Evolutionary conservation across 108 stramenopile species (phyloP).

Genomic region (Nitzschia putrida): DNA sequence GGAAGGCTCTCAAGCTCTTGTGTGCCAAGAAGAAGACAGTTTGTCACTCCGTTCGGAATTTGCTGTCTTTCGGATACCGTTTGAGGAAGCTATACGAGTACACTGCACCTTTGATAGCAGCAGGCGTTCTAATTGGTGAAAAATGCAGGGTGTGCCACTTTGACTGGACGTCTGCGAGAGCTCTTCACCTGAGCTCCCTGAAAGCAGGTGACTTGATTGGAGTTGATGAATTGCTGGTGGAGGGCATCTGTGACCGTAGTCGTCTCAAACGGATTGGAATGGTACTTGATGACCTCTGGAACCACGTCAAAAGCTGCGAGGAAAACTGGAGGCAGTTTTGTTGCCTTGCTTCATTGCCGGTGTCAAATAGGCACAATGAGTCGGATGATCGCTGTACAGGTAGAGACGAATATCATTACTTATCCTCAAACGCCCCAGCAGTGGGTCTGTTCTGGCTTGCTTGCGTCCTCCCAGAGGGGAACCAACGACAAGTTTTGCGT

Average conservation of each 20-base stretch:
- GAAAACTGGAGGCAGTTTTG: conserved; percentile 82
- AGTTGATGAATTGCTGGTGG: conserved; percentile 66
- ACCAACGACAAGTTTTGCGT: conserved; percentile 62
- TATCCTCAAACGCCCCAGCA: conserved; percentile 29
- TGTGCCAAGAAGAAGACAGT: conserved; percentile 62
- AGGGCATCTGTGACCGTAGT: conserved; percentile 47
- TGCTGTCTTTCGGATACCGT: conserved; percentile 68
- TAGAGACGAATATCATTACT: neutral
- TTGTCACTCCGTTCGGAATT: conserved; percentile 73
- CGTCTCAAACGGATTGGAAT: conserved; percentile 28
- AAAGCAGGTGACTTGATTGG: conserved; percentile 62
- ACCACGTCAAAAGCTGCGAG: conserved; percentile 40
- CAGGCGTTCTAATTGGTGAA: conserved; percentile 56
- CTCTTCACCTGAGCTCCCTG: conserved; percentile 46
- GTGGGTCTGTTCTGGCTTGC: conserved; percentile 68
- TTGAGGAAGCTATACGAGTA: conserved; percentile 50
- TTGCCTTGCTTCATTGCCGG: conserved; percentile 47
- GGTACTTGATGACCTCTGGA: conserved; percentile 64
- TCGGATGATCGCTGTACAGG: neutral
- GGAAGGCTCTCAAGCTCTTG: conserved; percentile 55
- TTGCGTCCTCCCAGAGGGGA: conserved; percentile 51
- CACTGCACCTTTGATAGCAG: conserved; percentile 36
- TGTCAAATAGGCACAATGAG: conserved; percentile 21
- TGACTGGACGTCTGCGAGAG: conserved; percentile 45
- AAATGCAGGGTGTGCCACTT: conserved; percentile 57